Evolutionary conservation across 139 green algal species (phyloP), one percentile per base, ranked within the genome.

Genomic region (Nannochloris sp.): DNA sequence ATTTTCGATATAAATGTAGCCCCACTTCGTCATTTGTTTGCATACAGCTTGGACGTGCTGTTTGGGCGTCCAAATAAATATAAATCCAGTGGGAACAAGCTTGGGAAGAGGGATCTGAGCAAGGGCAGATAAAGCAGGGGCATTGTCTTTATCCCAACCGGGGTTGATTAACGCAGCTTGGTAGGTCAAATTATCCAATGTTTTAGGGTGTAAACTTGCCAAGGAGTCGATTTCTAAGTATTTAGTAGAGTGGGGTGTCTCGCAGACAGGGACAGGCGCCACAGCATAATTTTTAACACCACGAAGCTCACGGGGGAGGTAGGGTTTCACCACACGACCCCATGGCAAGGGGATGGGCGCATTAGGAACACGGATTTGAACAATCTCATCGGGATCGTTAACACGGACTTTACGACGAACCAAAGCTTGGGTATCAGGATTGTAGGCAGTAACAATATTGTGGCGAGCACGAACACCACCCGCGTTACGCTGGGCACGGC

Each of bases 1-100:
- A 81, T 95, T 97, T 68, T 97, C 91, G 6, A 97, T 80, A 64
- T 96, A 96, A 19, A 53, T 54, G 67, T 79, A 96, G 9, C 86
- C 82, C 75, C 73, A 84, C 27, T 48, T 57, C 7, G 65, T 68
- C 78, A 86, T 84, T 46, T 78, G 65, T n/a, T 61, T 46, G 57
- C 73, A 76, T 5, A 88, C 56, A 33, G 25, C 10, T 34, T 79
- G 65, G 2, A 91, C 45, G 35, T 81, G 60, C 38, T 75, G 69
- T 75, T 97, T 97, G 27, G 71, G 68, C 12, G 78, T 73, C 85
- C 85, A 97, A 15, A 95, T 80, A 68, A 96, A 92, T 13, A 96
- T 55, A 72, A 96, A 96, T 27, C 90, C 90, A 4, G 56, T 44
- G 2, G 87, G 88, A 45, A 85, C 90, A 19, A 96, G 72, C 24